These are phyloP conservation scores for Fusarium musae DNA, from an alignment of 2,329 filamentous ascomycete species.

Conservation along the genomic window DNA sequence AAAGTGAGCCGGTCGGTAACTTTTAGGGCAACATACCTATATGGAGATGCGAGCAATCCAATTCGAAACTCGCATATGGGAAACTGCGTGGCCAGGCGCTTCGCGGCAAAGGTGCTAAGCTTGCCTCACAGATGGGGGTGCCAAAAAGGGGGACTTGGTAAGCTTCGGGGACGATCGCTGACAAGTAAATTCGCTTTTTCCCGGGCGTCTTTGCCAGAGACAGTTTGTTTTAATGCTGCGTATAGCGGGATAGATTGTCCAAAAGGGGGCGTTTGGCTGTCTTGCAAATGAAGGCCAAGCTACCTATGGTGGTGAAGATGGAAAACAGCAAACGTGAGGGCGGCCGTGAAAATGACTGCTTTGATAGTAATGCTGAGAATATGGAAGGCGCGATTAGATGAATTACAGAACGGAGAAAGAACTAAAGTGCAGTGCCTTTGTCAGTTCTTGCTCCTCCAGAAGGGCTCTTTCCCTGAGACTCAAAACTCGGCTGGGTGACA, in stretches of 20 bases:
- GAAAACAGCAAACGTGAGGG: not conserved
- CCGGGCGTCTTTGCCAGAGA: conserved; percentile 30
- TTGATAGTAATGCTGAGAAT: not conserved
- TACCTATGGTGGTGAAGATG: conserved; percentile 29
- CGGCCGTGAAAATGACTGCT: not conserved
- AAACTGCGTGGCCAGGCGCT: not conserved
- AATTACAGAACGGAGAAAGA: not conserved
- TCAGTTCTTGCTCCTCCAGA: not conserved
- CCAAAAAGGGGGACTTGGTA: not conserved
- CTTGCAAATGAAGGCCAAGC: conserved; percentile 30
- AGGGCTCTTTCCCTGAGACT: not conserved
- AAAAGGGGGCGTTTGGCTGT: conserved; percentile 36
- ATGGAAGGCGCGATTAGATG: not conserved
- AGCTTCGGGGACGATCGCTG: conserved; percentile 22
- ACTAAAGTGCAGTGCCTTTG: not conserved
- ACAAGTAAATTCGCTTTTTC: conserved; percentile 22
- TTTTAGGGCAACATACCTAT: not conserved
- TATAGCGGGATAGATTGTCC: conserved; percentile 42
- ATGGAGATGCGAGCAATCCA: not conserved
- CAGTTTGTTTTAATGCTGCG: conserved; percentile 44
- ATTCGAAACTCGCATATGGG: not conserved
- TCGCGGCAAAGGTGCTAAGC: not conserved
- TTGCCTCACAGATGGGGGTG: not conserved
- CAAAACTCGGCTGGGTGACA: not conserved
- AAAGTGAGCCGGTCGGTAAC: not conserved